Percentiles rank a stretch among this genome's conserved stretches.
Conservation (phyloP, 257 asterid genomes). For the Nicotiana otophora region DNA sequence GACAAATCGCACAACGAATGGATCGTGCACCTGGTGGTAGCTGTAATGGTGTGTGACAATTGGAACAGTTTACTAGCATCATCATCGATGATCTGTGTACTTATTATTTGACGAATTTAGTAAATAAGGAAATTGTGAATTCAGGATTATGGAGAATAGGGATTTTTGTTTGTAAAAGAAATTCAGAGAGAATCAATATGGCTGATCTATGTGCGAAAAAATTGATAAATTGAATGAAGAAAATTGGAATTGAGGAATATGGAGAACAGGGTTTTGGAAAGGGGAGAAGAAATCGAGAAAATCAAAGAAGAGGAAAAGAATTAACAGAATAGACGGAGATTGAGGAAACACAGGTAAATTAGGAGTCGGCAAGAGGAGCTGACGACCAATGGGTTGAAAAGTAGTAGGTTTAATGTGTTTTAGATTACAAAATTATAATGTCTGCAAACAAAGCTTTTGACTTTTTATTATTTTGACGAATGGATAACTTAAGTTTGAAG, state of each 20-base stretch:
- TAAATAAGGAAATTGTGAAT: neutral
- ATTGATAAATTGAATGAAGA: neutral
- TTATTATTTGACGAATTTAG: neutral
- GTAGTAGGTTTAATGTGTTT: neutral
- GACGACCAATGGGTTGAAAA: neutral
- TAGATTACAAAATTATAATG: neutral
- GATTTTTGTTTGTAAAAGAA: neutral
- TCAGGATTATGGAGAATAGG: neutral
- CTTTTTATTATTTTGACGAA: no score
- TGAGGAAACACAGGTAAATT: neutral
- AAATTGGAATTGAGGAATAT: neutral
- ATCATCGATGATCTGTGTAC: conserved; percentile 29
- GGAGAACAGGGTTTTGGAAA: neutral
- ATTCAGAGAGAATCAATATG: conserved; percentile 12
- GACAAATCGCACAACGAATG: conserved; percentile 87
- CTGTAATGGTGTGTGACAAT: conserved; percentile 67
- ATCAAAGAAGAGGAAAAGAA: neutral
- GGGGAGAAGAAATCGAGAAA: neutral
- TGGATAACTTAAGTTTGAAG: no score
- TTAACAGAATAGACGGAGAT: neutral
- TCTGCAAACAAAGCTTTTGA: no score
- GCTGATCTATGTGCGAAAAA: neutral
- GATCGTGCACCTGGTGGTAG: conserved; percentile 82
- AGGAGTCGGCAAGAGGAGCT: neutral
- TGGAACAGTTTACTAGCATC: conserved; percentile 70